Conservation (phyloP, 192 early-diverging fungal species). For the Spizellomyces sp. region DNA sequence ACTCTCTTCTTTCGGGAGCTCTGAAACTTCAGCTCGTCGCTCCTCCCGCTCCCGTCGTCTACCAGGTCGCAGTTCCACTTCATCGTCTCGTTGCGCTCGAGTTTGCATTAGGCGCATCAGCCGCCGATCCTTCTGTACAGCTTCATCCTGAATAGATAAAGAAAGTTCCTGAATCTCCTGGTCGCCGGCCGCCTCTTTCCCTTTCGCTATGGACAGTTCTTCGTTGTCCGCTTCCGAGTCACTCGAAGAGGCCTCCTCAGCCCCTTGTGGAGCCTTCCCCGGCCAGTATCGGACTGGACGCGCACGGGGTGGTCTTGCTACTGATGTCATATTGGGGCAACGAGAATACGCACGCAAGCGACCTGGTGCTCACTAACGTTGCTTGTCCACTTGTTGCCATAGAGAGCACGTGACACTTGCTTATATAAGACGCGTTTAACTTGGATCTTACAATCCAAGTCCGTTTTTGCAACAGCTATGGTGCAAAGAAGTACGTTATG, state of each 20-base stretch:
- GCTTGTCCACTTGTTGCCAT: not conserved
- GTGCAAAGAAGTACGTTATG: constrained; percentile 23
- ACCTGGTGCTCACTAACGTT: not conserved
- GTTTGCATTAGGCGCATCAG: constrained; percentile 21
- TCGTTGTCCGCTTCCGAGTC: constrained; percentile 30
- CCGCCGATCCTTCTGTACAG: constrained; percentile 24
- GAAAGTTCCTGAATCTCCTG: constrained; percentile 7
- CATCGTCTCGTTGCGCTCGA: not conserved
- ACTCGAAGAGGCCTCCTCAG: not conserved
- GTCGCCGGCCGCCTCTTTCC: not conserved
- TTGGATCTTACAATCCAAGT: too few relatives aligned
- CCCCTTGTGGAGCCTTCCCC: constrained; percentile 36
- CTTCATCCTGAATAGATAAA: constrained; percentile 8
- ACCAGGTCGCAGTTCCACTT: not conserved
- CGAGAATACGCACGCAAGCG: too few relatives aligned
- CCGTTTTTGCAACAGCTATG: not conserved
- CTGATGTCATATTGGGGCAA: too few relatives aligned
- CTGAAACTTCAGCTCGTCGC: too few relatives aligned
- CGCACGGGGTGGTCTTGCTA: not conserved
- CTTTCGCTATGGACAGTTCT: not conserved
- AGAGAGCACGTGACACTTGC: too few relatives aligned
- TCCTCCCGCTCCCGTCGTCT: not conserved
- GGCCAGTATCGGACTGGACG: constrained; percentile 50
- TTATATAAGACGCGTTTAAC: too few relatives aligned
- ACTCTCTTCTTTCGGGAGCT: constrained; percentile 18